Evolutionary conservation across 257 asterid genomes (phyloP).

Genomic region (Buddleja alternifolia): DNA sequence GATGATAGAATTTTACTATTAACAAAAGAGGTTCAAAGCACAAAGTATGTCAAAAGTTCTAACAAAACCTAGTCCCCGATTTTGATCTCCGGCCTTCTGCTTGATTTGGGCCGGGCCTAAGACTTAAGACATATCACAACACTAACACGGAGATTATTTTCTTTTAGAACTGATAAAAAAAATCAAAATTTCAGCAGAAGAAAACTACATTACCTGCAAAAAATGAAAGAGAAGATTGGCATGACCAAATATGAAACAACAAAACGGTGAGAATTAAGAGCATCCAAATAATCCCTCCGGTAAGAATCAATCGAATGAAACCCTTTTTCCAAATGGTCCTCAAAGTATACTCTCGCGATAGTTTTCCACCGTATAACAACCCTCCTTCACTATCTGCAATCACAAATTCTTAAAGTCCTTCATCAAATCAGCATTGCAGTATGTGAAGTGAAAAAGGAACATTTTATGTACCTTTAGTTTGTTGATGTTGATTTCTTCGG

Average conservation of each 20-base stretch:
- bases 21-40: too few species aligned
- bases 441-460: background rate
- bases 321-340: slow-evolving; percentile 59
- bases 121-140: too few species aligned
- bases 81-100: too few species aligned
- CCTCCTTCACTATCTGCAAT: slow-evolving; percentile 44
- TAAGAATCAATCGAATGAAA: slow-evolving; percentile 56
- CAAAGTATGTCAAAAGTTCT: too few species aligned
- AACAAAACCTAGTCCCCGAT: too few species aligned
- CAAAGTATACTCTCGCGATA: slow-evolving; percentile 49
- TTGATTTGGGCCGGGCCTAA: too few species aligned
- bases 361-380: slow-evolving; percentile 41
- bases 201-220: slow-evolving; percentile 44
- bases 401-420: slow-evolving; percentile 20
- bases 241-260: slow-evolving; percentile 67
- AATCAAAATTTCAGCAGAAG: slow-evolving; percentile 18
- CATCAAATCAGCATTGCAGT: background rate
- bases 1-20: too few species aligned
- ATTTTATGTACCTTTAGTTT: slow-evolving; percentile 37
- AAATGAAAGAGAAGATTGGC: slow-evolving; percentile 57
- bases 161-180: background rate
- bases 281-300: slow-evolving; percentile 67
- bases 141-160: too few species aligned
- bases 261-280: slow-evolving; percentile 54
- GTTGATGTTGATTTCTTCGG: slow-evolving; percentile 53